These are phyloP conservation scores for Paramyrothecium sp. DNA, from an alignment of 2,329 filamentous ascomycete genomes.

Conservation along the genomic window DNA sequence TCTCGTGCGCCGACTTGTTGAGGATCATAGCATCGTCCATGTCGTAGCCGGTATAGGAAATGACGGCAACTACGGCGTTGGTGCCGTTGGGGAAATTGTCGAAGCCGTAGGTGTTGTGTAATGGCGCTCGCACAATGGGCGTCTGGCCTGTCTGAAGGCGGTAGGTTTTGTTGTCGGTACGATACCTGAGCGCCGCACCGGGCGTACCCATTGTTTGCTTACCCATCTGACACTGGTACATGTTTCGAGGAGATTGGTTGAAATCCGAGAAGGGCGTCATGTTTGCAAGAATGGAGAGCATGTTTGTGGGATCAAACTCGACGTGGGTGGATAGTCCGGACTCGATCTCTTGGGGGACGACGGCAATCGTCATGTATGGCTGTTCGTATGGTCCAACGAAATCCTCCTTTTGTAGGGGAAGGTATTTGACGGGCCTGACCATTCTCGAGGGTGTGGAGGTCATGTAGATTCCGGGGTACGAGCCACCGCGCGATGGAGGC, in stretches of 20 bases:
- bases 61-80: constrained; percentile 94
- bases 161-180: constrained; percentile 97
- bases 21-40: constrained; percentile 99
- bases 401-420: constrained; percentile 82
- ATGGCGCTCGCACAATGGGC: constrained; percentile 83
- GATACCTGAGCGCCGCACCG: constrained; percentile 76
- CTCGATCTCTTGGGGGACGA: constrained; percentile 80
- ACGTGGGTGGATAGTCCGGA: constrained; percentile 92
- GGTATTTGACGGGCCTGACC: constrained; percentile 88
- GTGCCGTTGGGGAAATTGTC: constrained; percentile 98
- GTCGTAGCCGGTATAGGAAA: constrained; percentile 98
- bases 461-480: constrained; percentile 95
- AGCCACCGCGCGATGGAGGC: constrained; percentile 83
- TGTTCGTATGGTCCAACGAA: constrained; percentile 93
- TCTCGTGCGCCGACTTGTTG: constrained; percentile 94
- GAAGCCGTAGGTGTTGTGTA: constrained; percentile 94
- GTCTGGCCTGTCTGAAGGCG: constrained; percentile 94
- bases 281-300: constrained; percentile 95
- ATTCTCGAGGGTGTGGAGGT: constrained; percentile 82
- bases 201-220: constrained; percentile 99
- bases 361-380: constrained; percentile 97
- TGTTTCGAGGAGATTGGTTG: constrained; percentile 97
- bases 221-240: constrained; percentile 99
- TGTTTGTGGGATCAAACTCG: constrained; percentile 92
- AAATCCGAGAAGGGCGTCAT: constrained; percentile 99